Evolutionary conservation across 768 basidiomycete species (phyloP), one percentile per base, ranked within the genome.

Genomic region (Hericium erinaceus): DNA sequence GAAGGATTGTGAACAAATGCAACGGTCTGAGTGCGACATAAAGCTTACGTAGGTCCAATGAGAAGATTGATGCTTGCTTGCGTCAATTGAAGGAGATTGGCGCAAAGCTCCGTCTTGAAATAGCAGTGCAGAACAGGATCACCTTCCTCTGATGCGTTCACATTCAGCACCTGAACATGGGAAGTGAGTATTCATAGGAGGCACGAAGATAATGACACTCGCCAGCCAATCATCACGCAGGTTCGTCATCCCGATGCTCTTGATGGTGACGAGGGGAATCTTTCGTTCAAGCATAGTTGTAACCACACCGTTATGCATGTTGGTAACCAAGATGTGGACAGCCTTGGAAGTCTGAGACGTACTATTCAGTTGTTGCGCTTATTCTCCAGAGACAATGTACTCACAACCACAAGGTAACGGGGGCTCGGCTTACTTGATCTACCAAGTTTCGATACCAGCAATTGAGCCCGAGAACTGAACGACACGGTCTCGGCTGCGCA

Each of bases 181-280:
- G 9, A 18, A 12, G 40, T 28, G 16, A 39, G 39, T 22, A 37
- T n/a, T 33, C 52, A 1, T 2, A 5, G 12, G 39, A 51, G 1
- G 33, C 39, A 20, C 4, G 41, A 58, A 22, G 39, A 15, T 37
- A 24, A 12, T 22, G 3, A 67, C 81, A 33, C 33, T 60, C 71
- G 92, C 94, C 72, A 98, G 78, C 90, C 95, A 99, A 68, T 98
- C 97, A 62, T 99, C 97, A 52, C 91, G 78, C 24, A 98, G 72
- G 70, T 79, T 93, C 11, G 95, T 94, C 81, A 98, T 78, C 1
- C 83, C 83, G 54, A 99, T 83, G 57, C 81, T 83, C 68, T 85
- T 87, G 69, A 98, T 95, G 6, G 89, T 93, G 10, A 90, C 79
- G 12, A 99, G 74, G 22, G 89, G 85, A 54, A 98, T 87, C 74